A percentile compares a stretch with the other conserved stretches of the same genome.
Conservation (phyloP, 495 filamentous ascomycete genomes). For the Hyphodiscus hymeniophilus region DNA sequence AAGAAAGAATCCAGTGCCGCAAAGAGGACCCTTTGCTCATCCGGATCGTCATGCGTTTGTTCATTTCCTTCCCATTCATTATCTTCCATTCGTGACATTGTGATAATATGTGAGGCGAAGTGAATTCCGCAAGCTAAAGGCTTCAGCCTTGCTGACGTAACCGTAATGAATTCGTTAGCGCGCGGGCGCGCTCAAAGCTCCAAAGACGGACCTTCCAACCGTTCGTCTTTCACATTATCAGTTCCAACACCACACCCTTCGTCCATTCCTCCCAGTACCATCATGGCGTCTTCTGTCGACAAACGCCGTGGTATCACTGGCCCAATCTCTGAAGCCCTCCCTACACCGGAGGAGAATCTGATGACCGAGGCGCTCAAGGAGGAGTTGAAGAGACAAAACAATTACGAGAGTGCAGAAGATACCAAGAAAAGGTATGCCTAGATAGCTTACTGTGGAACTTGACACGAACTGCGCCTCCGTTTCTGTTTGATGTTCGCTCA, state of each 20-base stretch:
- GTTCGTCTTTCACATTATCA: too few species aligned
- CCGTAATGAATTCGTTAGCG: too few species aligned
- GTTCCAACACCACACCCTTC: too few species aligned
- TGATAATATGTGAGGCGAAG: too few species aligned
- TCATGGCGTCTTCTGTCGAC: slow-evolving; percentile 16
- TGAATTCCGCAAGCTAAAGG: too few species aligned
- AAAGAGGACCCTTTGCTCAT: slow-evolving; percentile 69
- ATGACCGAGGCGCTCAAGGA: slow-evolving; percentile 70
- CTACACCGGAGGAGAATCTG: slow-evolving; percentile 64
- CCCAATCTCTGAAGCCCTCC: slow-evolving; percentile 68
- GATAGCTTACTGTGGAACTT: neutral
- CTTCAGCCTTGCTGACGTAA: too few species aligned
- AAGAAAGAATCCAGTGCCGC: slow-evolving; percentile 76
- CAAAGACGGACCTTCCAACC: too few species aligned
- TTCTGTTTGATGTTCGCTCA: neutral
- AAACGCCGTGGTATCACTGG: slow-evolving; percentile 58
- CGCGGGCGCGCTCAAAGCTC: too few species aligned
- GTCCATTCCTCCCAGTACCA: neutral
- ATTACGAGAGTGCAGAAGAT: slow-evolving; percentile 75
- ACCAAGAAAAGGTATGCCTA: slow-evolving; percentile 63
- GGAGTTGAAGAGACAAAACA: slow-evolving; percentile 79
- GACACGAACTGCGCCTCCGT: neutral
- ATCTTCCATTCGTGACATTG: neutral
- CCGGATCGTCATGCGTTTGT: slow-evolving; percentile 44
- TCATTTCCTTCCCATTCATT: slow-evolving; percentile 29